These are phyloP conservation scores for Fusarium sp. DNA, from an alignment of 2,329 filamentous ascomycete species.

Conservation along the genomic window DNA sequence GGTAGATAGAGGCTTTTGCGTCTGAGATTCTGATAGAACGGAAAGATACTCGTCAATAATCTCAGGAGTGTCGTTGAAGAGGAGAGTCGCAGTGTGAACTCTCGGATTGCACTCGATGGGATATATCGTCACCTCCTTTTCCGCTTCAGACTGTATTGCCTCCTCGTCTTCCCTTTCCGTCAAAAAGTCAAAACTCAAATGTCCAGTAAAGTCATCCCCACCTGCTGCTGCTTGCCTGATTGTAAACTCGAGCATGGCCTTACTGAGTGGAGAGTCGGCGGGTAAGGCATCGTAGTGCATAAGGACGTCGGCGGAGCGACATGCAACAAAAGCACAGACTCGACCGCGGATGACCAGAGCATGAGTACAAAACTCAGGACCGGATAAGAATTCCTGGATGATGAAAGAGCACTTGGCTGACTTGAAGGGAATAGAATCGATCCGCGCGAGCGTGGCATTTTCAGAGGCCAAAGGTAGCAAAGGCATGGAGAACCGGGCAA, in stretches of 20 bases:
- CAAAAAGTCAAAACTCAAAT: slow-evolving; percentile 79
- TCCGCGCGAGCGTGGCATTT: slow-evolving; percentile 66
- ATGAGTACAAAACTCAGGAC: slow-evolving; percentile 78
- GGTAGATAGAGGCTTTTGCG: slow-evolving; percentile 10
- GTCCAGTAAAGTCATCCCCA: slow-evolving; percentile 70
- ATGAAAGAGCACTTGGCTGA: slow-evolving; percentile 54
- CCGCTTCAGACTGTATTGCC: slow-evolving; percentile 12
- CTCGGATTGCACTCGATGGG: slow-evolving; percentile 80
- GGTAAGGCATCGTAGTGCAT: slow-evolving; percentile 76
- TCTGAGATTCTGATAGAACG: slow-evolving; percentile 48
- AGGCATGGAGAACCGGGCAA: slow-evolving; percentile 71
- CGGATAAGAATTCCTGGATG: slow-evolving; percentile 73
- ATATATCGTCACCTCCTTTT: slow-evolving; percentile 58
- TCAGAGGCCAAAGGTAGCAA: slow-evolving; percentile 68
- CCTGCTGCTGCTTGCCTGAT: slow-evolving; percentile 64
- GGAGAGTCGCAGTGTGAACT: slow-evolving; percentile 73
- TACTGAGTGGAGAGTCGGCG: slow-evolving; percentile 63
- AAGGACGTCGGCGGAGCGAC: slow-evolving; percentile 70
- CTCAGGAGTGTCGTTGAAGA: slow-evolving; percentile 64
- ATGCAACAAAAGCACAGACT: slow-evolving; percentile 75
- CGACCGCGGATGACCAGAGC: slow-evolving; percentile 73
- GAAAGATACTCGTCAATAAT: slow-evolving; percentile 67
- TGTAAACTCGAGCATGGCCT: slow-evolving; percentile 75
- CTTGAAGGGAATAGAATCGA: slow-evolving; percentile 58
- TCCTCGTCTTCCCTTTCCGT: slow-evolving; percentile 49